Evolutionary conservation across 2,329 filamentous ascomycete species (phyloP), one percentile per base, ranked within the genome.

Genomic region (Aureobasidium leucospermi): DNA sequence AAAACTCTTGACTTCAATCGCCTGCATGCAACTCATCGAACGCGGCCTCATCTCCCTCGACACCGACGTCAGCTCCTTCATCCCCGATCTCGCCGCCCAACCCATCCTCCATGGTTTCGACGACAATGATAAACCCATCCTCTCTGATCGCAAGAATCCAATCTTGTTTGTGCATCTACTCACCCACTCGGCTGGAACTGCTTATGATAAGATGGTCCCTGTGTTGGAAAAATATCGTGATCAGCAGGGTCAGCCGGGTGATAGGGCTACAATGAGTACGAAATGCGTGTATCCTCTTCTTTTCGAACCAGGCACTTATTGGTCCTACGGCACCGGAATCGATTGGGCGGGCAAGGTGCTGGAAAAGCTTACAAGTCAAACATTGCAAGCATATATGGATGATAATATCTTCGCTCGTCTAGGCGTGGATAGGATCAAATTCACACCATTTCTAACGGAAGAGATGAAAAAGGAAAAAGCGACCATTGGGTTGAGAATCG

Each of bases 321-420:
- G 80, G 80, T 71, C 73, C 62, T 84, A 84, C 62, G 75, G 79
- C 0, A 63, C 73, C 1, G 73, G 75, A 1, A 66, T 79, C 1
- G 81, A 84, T 68, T 84, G 79, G 80, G 78, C 76, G 0, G 81
- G 81, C 2, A 71, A 74, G 0, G 69, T 83, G 0, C 71, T 84
- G 1, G 80, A 83, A 63, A 70, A 74, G 0, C 65, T 79, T 0
- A 79, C 78, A 0, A 74, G 75, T 0, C 56, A 65, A 8, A 74
- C 71, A 0, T 67, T 84, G 2, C 71, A 76, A 2, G 72, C 76
- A 2, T 75, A 73, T 49, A 73, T 82, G 63, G 68, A 76, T 10
- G 63, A 75, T 56, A 70, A 76, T 48, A 75, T 82, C 16, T 79
- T 73, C 62, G 67, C 66, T 0, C 78, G 77, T 1, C 69, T 83